Percentiles rank a stretch among this genome's conserved stretches.
phyloP scores from a whole-genome alignment of 192 early-diverging fungal species.

The Rhizophlyctis rosea region DNA sequence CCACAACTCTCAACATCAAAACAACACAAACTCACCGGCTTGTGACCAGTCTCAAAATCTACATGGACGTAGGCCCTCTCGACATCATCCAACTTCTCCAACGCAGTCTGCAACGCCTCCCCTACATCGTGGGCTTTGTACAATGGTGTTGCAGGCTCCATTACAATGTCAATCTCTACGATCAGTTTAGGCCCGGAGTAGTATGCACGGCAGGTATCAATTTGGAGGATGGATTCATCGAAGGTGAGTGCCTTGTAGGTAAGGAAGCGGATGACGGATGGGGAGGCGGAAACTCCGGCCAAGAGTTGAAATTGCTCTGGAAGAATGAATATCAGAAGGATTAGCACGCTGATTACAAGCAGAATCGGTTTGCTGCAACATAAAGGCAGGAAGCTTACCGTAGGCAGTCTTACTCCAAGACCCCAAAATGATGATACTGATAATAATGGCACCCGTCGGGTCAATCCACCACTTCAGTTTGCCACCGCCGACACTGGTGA shows the following conservation, averaged over 20 bases:
- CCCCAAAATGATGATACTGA: constrained; percentile 60
- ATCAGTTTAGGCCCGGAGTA: constrained; percentile 82
- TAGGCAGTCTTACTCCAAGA: constrained; percentile 62
- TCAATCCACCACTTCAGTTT: constrained; percentile 66
- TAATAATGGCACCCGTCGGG: constrained; percentile 62
- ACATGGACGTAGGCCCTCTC: constrained; percentile 93
- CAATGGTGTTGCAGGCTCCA: constrained; percentile 78
- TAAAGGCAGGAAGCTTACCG: constrained; percentile 30
- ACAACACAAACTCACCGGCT: too few relatives aligned
- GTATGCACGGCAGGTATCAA: constrained; percentile 71
- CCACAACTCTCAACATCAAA: too few relatives aligned
- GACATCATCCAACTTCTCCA: constrained; percentile 79
- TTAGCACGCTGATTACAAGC: neutral
- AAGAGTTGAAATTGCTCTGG: constrained; percentile 65
- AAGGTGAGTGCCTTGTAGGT: constrained; percentile 72
- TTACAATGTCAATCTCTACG: constrained; percentile 94
- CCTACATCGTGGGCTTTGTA: constrained; percentile 84
- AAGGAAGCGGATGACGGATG: constrained; percentile 69
- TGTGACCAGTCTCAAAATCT: constrained; percentile 85
- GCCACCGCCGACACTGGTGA: constrained; percentile 54
- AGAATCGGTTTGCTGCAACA: neutral
- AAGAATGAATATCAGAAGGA: neutral
- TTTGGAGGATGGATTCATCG: constrained; percentile 32
- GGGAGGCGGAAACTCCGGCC: constrained; percentile 72
- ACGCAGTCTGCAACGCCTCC: constrained; percentile 81